Evolutionary conservation across 805 yeast species (phyloP), one percentile per base, ranked within the genome.

Genomic region (Metschnikowia hibisci): DNA sequence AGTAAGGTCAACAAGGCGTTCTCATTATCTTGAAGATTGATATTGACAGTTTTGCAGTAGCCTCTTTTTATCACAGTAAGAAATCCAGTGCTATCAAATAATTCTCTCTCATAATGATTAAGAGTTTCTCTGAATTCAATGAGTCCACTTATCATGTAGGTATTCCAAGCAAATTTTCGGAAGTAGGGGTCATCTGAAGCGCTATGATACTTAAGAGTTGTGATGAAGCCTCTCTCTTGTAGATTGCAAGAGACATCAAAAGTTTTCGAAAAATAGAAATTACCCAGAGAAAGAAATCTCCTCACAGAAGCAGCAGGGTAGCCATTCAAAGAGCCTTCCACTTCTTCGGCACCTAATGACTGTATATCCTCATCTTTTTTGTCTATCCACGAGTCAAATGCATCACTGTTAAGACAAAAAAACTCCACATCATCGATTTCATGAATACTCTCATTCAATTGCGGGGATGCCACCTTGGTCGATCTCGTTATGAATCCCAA

Each of bases 381-480:
- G 36, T 57, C 48, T 27, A 58, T 50, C 48, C 58, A 50, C 32
- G 62, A 52, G 56, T 84, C 91, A 55, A 62, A 80, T 28, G 67
- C 71, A 36, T 76, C 80, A 36, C 74, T 76, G 46, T 77, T 78
- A 33, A 85, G 65, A 53, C 90, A 82, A 45, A 76, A 75, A 57
- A 84, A 83, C 43, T 79, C 81, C 1, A 82, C 84, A 18, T 75
- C 80, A n/a, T 73, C 65, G 5, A 85, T 74, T 38, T 65, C 71
- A 50, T 67, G 71, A 6, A 86, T 69, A 29, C 65, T 67, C 43
- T 83, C 85, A 5, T 71, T 63, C 0, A 79, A 66, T 37, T 77
- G 64, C 0, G 86, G 82, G 23, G 80, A 74, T 0, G 85, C 91
- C 6, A 81, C 80, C 41, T 74, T 77, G 3, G 64, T 57, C 13